Conservation (phyloP, 139 green algal species). For the Micractinium sp. region DNA sequence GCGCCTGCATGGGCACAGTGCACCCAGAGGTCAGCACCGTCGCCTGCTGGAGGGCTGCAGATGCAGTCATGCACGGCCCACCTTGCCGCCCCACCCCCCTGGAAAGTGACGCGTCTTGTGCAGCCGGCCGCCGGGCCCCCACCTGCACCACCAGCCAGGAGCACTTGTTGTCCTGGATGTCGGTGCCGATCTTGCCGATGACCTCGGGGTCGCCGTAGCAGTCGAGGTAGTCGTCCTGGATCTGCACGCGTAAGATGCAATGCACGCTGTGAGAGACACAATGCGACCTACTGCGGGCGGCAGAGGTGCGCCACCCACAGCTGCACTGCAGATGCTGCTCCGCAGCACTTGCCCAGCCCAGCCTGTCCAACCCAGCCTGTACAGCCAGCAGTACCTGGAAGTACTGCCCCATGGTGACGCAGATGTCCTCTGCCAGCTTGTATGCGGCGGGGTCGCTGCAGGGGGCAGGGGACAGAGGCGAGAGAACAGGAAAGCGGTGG, state of each 20-base stretch:
- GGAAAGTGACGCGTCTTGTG: too few relatives aligned
- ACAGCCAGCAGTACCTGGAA: slow-evolving; percentile 80
- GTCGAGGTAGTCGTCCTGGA: slow-evolving; percentile 99
- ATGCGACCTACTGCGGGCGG: neutral
- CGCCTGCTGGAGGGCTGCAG: too few relatives aligned
- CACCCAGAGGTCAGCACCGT: neutral
- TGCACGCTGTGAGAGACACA: too few relatives aligned
- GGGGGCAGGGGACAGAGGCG: neutral
- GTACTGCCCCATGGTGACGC: slow-evolving; percentile 92
- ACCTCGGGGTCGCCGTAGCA: slow-evolving; percentile 93
- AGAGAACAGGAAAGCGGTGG: neutral
- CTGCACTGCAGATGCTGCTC: too few relatives aligned
- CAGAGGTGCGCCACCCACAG: too few relatives aligned
- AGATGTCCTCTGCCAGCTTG: slow-evolving; percentile 79
- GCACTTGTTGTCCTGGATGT: slow-evolving; percentile 69
- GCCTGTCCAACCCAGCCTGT: neutral
- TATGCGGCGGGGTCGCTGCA: slow-evolving; percentile 51
- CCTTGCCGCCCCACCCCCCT: too few relatives aligned
- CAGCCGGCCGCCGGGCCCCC: too few relatives aligned
- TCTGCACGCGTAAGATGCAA: too few relatives aligned
- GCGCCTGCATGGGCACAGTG: slow-evolving; percentile 56
- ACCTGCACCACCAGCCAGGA: slow-evolving; percentile 93
- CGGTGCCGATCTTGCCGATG: slow-evolving; percentile 87
- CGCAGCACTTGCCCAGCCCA: neutral
- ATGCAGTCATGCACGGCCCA: too few relatives aligned